Conservation (phyloP, 345 rosid genomes). For the Mercurialis annua region DNA sequence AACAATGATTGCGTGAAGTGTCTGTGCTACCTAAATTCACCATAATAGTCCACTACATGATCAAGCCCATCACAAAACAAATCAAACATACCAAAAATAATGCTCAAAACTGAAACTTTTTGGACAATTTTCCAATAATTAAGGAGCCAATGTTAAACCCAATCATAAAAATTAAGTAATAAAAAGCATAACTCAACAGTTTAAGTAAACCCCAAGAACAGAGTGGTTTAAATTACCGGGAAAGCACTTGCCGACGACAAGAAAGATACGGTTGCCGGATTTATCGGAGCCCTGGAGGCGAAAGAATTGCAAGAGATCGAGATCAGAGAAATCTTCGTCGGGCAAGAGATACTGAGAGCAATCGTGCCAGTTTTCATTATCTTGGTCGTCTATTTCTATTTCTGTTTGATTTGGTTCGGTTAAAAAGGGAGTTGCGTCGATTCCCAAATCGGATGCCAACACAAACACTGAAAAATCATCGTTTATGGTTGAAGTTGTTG, state of each 20-base stretch:
- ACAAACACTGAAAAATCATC: conserved; percentile 72
- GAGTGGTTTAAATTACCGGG: conserved; percentile 88
- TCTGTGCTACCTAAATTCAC: too few species aligned
- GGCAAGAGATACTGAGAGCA: conserved; percentile 55
- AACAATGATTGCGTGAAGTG: too few species aligned
- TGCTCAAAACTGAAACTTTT: too few species aligned
- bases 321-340: conserved; percentile 89
- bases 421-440: conserved; percentile 73
- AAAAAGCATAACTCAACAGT: not conserved
- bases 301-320: conserved; percentile 74
- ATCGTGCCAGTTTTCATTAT: conserved; percentile 73
- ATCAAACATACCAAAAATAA: too few species aligned
- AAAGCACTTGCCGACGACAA: conserved; percentile 76
- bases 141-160: not conserved
- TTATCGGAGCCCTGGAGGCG: conserved; percentile 69
- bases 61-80: too few species aligned
- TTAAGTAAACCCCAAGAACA: not conserved
- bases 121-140: too few species aligned
- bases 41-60: too few species aligned
- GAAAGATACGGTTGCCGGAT: conserved; percentile 66
- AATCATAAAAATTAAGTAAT: not conserved
- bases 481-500: conserved; percentile 12
- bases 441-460: conserved; percentile 79
- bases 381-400: conserved; percentile 25
- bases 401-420: conserved; percentile 16